Percentiles rank a stretch among this genome's conserved stretches.
Evolutionary conservation across 2,329 filamentous ascomycete genomes (phyloP).

Genomic region (Drechslerella dactyloides): DNA sequence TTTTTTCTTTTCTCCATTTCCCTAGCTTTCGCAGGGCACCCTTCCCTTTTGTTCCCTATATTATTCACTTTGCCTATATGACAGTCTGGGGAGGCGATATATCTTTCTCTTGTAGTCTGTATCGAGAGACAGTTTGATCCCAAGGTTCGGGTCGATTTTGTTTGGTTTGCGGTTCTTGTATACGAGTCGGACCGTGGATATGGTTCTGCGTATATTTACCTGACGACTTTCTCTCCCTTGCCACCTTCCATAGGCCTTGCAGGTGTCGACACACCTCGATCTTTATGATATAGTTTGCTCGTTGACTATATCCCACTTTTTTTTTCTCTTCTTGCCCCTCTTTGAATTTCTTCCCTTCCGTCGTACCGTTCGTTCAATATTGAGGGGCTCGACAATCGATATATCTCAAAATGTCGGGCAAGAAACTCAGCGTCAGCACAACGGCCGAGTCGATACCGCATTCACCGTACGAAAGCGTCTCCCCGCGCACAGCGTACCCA

Average conservation of each 20-base stretch:
- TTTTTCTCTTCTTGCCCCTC: neutral
- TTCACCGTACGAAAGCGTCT: constrained; percentile 35
- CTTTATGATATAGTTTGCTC: neutral
- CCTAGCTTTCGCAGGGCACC: neutral
- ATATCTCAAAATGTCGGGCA: constrained; percentile 7
- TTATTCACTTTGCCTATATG: neutral
- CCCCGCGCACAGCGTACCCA: constrained; percentile 30
- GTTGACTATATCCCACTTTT: neutral
- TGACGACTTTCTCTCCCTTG: neutral
- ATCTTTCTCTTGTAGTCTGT: neutral
- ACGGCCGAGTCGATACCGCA: constrained; percentile 37
- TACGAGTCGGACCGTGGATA: constrained; percentile 11
- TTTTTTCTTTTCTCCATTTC: no score
- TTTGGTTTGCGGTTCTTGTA: neutral
- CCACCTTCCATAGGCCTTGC: neutral
- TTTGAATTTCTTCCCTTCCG: neutral
- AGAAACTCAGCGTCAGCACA: constrained; percentile 49
- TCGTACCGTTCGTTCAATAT: no score
- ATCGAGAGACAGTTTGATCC: neutral
- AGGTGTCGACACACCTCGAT: neutral
- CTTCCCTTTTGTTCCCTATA: neutral
- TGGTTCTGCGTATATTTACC: constrained; percentile 2
- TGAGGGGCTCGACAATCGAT: neutral
- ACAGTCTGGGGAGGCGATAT: neutral
- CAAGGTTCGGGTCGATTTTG: no score